Percentiles rank a stretch among this genome's conserved stretches.
Evolutionary conservation across 257 asterid species (phyloP).

Genomic region (Coffea canephora): DNA sequence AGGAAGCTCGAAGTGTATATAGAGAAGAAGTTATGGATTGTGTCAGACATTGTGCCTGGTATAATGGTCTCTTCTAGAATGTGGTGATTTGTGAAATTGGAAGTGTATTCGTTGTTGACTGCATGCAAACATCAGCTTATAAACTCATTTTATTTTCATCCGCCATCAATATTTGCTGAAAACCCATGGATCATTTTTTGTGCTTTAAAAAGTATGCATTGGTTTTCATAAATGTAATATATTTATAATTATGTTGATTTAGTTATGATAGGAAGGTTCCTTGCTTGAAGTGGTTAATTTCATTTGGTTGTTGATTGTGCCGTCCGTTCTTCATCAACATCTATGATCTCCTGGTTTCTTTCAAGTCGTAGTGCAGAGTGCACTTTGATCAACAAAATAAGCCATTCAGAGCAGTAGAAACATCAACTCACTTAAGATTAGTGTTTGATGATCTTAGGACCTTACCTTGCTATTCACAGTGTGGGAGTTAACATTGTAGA

Average conservation of each 20-base stretch:
- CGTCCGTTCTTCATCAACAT: neutral
- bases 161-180: neutral
- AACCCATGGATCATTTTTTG: neutral
- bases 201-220: neutral
- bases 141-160: neutral
- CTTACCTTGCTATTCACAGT: neutral
- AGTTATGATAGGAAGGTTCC: neutral
- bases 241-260: too few relatives aligned
- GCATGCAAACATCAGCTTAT: neutral
- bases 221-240: neutral
- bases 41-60: constrained; percentile 96
- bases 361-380: neutral
- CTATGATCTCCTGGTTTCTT: neutral
- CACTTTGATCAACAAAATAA: neutral
- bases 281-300: neutral
- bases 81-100: neutral
- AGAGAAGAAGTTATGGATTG: constrained; percentile 92
- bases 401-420: neutral
- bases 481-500: neutral
- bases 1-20: constrained; percentile 75
- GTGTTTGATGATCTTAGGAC: neutral
- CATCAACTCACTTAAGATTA: neutral
- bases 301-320: neutral
- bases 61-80: constrained; percentile 16
- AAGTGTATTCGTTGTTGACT: neutral